Evolutionary conservation across 192 early-diverging fungal genomes (phyloP).

Genomic region (Coemansia sp.): DNA sequence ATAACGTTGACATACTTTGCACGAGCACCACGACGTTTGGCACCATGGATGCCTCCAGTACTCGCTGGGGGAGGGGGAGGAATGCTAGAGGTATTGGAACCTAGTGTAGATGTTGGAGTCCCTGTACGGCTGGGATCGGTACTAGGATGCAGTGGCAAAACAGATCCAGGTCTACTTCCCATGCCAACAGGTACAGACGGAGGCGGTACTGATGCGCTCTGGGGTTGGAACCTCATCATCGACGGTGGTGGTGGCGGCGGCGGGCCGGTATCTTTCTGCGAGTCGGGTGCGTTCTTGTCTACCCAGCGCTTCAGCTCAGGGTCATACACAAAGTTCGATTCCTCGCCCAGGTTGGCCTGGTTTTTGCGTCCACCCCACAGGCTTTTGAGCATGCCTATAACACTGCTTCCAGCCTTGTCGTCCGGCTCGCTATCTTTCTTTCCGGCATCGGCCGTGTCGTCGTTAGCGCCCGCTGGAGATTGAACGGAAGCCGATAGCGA

Average conservation of each 20-base stretch:
- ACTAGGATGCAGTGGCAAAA: constrained; percentile 20
- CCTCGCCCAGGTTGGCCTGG: constrained; percentile 88
- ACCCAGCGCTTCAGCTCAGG: constrained; percentile 86
- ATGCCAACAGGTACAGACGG: not conserved
- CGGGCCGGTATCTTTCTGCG: constrained; percentile 28
- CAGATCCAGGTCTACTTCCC: constrained; percentile 6
- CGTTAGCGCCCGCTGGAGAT: constrained; percentile 12
- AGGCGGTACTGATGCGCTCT: constrained; percentile 24
- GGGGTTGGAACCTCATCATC: constrained; percentile 34
- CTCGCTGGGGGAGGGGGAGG: constrained; percentile 19
- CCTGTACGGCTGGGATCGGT: constrained; percentile 30
- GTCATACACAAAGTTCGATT: constrained; percentile 86
- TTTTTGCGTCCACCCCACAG: constrained; percentile 55
- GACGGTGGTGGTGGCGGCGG: constrained; percentile 50
- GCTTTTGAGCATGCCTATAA: constrained; percentile 55
- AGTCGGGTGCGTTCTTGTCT: constrained; percentile 41
- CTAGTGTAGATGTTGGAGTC: constrained; percentile 26
- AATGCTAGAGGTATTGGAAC: constrained; percentile 2
- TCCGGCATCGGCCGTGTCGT: constrained; percentile 12
- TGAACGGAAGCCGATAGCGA: constrained; percentile 19
- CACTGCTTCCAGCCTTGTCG: constrained; percentile 60
- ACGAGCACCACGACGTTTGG: constrained; percentile 49
- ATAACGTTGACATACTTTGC: constrained; percentile 58
- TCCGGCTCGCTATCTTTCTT: constrained; percentile 28
- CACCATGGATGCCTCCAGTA: constrained; percentile 10